Conservation (phyloP, 192 early-diverging fungal genomes). For the Piromyces sp. region DNA sequence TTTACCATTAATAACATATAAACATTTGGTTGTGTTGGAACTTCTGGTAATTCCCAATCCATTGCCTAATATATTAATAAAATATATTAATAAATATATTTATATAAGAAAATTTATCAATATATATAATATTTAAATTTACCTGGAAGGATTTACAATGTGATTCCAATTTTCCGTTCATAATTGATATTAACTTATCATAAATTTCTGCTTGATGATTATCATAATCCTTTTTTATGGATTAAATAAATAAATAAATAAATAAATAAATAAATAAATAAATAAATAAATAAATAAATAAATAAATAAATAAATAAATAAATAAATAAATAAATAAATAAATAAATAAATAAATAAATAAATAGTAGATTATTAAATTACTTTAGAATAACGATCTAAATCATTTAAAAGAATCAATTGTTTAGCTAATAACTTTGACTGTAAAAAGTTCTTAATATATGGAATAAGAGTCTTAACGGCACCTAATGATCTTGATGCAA, state of each 20-base stretch:
- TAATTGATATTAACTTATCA: conserved; percentile 78
- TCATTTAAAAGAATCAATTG: conserved; percentile 68
- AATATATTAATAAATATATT: no score
- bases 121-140: no score
- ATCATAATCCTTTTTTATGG: conserved; percentile 30
- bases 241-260: no score
- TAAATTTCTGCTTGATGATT: conserved; percentile 88
- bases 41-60: conserved; percentile 2
- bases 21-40: conserved; percentile 14
- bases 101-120: no score
- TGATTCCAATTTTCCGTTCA: conserved; percentile 70
- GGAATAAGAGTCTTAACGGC: conserved; percentile 77
- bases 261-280: no score
- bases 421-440: conserved; percentile 49
- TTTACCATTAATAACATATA: conserved; percentile 78
- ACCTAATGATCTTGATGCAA: conserved; percentile 84
- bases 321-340: no score
- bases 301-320: no score
- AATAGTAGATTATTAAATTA: no score
- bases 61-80: conserved; percentile 22
- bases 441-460: conserved; percentile 55
- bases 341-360: no score
- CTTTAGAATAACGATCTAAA: conserved; percentile 63
- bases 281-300: no score
- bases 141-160: conserved; percentile 61